A percentile compares a stretch with the other conserved stretches of the same genome.
Conservation (phyloP, 441 rosid species). For the Iberis amara region DNA sequence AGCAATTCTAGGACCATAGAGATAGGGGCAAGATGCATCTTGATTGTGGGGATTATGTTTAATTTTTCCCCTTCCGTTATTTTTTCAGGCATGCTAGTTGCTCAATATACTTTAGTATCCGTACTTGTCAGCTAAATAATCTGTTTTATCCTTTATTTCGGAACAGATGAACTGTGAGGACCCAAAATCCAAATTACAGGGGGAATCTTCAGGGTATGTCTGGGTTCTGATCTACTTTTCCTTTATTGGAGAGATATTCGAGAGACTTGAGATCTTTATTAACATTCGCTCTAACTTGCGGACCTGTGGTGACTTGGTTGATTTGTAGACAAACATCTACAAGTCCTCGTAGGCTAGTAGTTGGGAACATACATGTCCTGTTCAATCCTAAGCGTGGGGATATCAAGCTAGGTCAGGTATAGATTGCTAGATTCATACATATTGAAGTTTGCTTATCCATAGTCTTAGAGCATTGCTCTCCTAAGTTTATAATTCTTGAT, state of each 20-base stretch:
- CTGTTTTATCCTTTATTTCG: constrained; percentile 17
- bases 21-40: constrained; percentile 12
- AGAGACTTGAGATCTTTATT: constrained; percentile 10
- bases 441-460: constrained; percentile 3
- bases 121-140: not conserved
- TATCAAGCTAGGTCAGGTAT: constrained; percentile 90
- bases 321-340: constrained; percentile 34
- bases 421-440: constrained; percentile 11
- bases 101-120: constrained; percentile 4
- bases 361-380: constrained; percentile 83
- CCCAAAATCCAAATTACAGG: constrained; percentile 28
- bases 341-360: constrained; percentile 46
- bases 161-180: constrained; percentile 50
- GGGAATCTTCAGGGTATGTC: constrained; percentile 43
- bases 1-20: not conserved
- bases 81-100: constrained; percentile 5
- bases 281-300: constrained; percentile 5
- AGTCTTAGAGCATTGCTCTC: constrained; percentile 9
- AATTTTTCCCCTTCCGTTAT: not conserved
- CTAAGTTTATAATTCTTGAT: not conserved
- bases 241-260: not conserved
- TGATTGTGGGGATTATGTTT: constrained; percentile 1
- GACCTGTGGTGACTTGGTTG: constrained; percentile 15
- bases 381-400: constrained; percentile 93
- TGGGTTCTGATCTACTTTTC: constrained; percentile 11